Percentiles rank a stretch among this genome's conserved stretches.
phyloP scores from a whole-genome alignment of 345 rosid genomes.

The Salix koriyanagi region DNA sequence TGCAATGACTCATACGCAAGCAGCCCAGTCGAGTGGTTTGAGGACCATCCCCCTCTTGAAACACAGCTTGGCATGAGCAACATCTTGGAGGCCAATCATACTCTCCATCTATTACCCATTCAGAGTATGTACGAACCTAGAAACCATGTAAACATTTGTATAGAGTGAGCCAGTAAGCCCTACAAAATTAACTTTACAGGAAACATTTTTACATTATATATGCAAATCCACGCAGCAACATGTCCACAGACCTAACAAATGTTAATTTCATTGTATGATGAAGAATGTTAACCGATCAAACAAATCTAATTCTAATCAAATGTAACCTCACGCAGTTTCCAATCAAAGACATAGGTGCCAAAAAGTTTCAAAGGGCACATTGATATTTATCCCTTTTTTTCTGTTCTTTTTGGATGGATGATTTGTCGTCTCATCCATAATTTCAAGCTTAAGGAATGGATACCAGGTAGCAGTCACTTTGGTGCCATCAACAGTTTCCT shows the following conservation, averaged over 20 bases:
- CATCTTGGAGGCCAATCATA: slow-evolving; percentile 95
- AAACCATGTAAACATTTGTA: slow-evolving; percentile 7
- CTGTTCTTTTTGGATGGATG: not conserved
- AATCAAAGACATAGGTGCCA: not conserved
- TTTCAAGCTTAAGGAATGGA: not conserved
- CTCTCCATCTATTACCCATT: slow-evolving; percentile 99
- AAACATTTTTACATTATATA: not conserved
- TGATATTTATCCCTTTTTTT: not conserved
- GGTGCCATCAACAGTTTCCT: not conserved
- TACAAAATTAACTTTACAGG: not conserved
- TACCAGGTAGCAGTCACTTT: not conserved
- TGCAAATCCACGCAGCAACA: slow-evolving; percentile 3
- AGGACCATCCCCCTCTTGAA: slow-evolving; percentile 61
- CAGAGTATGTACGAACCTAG: slow-evolving; percentile 93
- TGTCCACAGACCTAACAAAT: not conserved
- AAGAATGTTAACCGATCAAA: not conserved
- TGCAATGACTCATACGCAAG: slow-evolving; percentile 66
- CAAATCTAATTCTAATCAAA: not conserved
- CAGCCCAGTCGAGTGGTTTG: slow-evolving; percentile 94
- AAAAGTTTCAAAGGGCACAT: not conserved
- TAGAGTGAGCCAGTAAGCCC: not conserved
- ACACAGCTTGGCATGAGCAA: slow-evolving; percentile 67
- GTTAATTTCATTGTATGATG: not conserved
- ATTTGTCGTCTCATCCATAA: not conserved
- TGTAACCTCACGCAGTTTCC: not conserved